Conservation (phyloP, 306 rosid genomes). For the Erythrophleum fordii region DNA sequence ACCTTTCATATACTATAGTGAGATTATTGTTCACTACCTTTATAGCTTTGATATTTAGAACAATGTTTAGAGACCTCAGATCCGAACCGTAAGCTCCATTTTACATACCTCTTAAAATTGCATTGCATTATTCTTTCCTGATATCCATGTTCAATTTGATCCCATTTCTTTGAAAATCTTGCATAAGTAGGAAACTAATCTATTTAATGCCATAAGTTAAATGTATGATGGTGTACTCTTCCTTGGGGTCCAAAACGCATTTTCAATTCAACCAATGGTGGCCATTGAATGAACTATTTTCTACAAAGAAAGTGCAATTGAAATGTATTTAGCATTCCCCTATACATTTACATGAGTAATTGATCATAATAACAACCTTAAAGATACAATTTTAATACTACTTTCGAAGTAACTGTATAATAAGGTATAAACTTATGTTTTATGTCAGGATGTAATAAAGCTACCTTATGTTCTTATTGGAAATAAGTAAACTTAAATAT, state of each 20-base stretch:
- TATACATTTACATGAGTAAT: slow-evolving; percentile 69
- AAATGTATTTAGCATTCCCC: slow-evolving; percentile 74
- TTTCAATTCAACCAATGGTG: slow-evolving; percentile 72
- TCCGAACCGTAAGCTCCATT: slow-evolving; percentile 58
- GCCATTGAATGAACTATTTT: slow-evolving; percentile 71
- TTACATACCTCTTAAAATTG: not conserved
- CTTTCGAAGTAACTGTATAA: not conserved
- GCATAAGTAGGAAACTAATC: slow-evolving; percentile 52
- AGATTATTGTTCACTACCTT: slow-evolving; percentile 53
- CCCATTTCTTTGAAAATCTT: not conserved
- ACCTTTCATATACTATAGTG: slow-evolving; percentile 65
- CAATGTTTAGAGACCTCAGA: slow-evolving; percentile 80
- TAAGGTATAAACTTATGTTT: not conserved
- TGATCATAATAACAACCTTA: not conserved
- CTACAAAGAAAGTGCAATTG: slow-evolving; percentile 76
- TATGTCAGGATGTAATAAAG: slow-evolving; percentile 66
- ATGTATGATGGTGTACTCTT: slow-evolving; percentile 66
- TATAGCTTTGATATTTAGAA: slow-evolving; percentile 65
- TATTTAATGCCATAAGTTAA: slow-evolving; percentile 68
- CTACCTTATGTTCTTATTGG: slow-evolving; percentile 70
- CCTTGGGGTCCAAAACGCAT: slow-evolving; percentile 67
- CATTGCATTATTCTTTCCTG: not conserved
- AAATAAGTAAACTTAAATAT: no score
- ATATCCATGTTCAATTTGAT: not conserved
- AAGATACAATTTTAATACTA: not conserved